Evolutionary conservation across 192 early-diverging fungal species (phyloP).

Genomic region (Umbelopsis sp.): DNA sequence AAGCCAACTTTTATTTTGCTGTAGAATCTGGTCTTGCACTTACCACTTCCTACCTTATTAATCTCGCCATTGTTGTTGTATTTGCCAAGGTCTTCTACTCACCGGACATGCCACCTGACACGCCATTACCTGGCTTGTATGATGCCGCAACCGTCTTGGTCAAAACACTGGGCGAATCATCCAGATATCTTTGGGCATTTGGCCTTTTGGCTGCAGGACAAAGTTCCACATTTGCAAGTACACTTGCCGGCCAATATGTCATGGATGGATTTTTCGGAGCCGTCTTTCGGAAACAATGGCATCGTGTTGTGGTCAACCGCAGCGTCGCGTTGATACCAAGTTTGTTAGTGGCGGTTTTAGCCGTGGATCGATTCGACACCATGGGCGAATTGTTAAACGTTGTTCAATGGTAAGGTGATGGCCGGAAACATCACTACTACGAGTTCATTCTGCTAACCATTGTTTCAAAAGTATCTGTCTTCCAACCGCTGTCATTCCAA

Average conservation of each 20-base stretch:
- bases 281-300: constrained; percentile 60
- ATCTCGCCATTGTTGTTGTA: constrained; percentile 67
- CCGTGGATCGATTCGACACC: constrained; percentile 58
- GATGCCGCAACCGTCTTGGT: constrained; percentile 62
- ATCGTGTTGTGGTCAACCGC: constrained; percentile 62
- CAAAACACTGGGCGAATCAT: constrained; percentile 60
- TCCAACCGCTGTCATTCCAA: constrained; percentile 64
- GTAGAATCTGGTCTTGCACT: constrained; percentile 66
- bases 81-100: constrained; percentile 56
- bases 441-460: neutral
- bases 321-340: constrained; percentile 66
- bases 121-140: constrained; percentile 55
- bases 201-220: constrained; percentile 83
- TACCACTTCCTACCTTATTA: constrained; percentile 66
- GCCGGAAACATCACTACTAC: neutral
- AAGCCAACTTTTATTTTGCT: constrained; percentile 70
- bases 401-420: constrained; percentile 50
- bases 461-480: constrained; percentile 49
- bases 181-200: constrained; percentile 78
- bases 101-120: constrained; percentile 14
- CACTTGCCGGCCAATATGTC: constrained; percentile 78
- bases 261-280: constrained; percentile 83
- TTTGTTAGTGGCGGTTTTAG: constrained; percentile 63
- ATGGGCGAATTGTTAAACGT: constrained; percentile 73
- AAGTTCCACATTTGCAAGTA: constrained; percentile 86